A percentile compares a stretch with the other conserved stretches of the same genome.
These are phyloP conservation scores for Tieghemiomyces parasiticus DNA, from an alignment of 192 early-diverging fungal genomes.

Conservation along the genomic window DNA sequence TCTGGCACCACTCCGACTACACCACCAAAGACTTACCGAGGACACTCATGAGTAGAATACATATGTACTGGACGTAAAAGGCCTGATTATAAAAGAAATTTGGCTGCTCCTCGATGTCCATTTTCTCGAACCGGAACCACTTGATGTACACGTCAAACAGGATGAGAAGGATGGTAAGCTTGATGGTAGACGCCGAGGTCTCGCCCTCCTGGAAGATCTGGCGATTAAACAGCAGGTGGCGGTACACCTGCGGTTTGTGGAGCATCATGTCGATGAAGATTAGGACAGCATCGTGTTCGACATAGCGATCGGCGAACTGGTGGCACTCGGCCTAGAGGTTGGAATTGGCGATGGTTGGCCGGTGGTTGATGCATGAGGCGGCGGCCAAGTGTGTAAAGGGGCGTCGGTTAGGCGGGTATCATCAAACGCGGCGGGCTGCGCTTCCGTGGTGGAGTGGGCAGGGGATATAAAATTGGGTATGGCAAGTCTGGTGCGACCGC, in stretches of 20 bases:
- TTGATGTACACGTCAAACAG: constrained; percentile 89
- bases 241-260: constrained; percentile 71
- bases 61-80: constrained; percentile 55
- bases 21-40: constrained; percentile 34
- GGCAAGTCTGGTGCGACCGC: too few relatives aligned
- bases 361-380: too few relatives aligned
- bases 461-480: too few relatives aligned
- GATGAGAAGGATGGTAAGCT: constrained; percentile 63
- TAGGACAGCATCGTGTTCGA: constrained; percentile 77
- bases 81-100: constrained; percentile 43
- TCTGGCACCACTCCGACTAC: too few relatives aligned
- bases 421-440: too few relatives aligned
- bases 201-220: constrained; percentile 31
- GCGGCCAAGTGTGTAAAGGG: too few relatives aligned
- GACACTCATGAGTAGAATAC: constrained; percentile 53
- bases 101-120: constrained; percentile 32
- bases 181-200: constrained; percentile 45
- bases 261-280: constrained; percentile 88
- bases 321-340: constrained; percentile 44
- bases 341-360: too few relatives aligned
- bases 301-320: constrained; percentile 81
- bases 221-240: constrained; percentile 75
- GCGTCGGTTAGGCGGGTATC: too few relatives aligned
- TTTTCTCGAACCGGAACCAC: constrained; percentile 77
- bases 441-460: too few relatives aligned